A percentile compares a stretch with the other conserved stretches of the same genome.
Conservation (phyloP, 805 yeast species). For the Saccharomycopsis sp. region DNA sequence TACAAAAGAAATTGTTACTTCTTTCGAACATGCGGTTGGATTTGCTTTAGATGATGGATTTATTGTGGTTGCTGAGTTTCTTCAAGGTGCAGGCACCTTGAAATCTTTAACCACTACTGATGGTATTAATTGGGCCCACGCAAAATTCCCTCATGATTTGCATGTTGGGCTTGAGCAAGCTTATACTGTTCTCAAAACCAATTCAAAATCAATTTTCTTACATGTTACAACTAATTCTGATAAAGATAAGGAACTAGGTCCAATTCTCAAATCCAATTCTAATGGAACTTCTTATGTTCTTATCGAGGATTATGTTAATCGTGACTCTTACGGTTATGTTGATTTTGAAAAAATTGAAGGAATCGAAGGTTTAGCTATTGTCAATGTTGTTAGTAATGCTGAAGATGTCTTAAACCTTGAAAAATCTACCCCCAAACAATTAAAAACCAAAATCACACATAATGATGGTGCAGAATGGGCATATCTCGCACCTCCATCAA, state of each 20-base stretch:
- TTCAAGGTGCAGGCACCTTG: constrained; percentile 30
- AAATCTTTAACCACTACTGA: constrained; percentile 69
- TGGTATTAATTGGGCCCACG: constrained; percentile 68
- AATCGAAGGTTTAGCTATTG: constrained; percentile 73
- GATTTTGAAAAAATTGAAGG: constrained; percentile 82
- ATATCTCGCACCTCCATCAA: constrained; percentile 55
- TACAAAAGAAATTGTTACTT: constrained; percentile 21
- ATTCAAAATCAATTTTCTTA: constrained; percentile 61
- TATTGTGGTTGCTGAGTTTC: constrained; percentile 57
- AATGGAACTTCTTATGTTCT: constrained; percentile 82
- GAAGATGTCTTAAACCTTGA: constrained; percentile 29
- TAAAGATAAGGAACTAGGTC: constrained; percentile 53
- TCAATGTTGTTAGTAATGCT: constrained; percentile 57
- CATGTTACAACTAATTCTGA: constrained; percentile 64
- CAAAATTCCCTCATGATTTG: constrained; percentile 61
- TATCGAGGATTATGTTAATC: constrained; percentile 59
- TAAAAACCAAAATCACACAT: constrained; percentile 68
- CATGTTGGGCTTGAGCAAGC: constrained; percentile 52
- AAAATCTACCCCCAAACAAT: constrained; percentile 34
- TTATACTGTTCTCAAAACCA: constrained; percentile 71
- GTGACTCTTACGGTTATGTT: constrained; percentile 64
- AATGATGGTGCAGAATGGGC: constrained; percentile 92
- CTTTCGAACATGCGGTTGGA: constrained; percentile 57
- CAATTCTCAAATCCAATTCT: constrained; percentile 77
- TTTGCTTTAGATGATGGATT: constrained; percentile 63